A percentile compares a stretch with the other conserved stretches of the same genome.
Conservation (phyloP, 2,329 filamentous ascomycete genomes). For the Aphanocladium album region DNA sequence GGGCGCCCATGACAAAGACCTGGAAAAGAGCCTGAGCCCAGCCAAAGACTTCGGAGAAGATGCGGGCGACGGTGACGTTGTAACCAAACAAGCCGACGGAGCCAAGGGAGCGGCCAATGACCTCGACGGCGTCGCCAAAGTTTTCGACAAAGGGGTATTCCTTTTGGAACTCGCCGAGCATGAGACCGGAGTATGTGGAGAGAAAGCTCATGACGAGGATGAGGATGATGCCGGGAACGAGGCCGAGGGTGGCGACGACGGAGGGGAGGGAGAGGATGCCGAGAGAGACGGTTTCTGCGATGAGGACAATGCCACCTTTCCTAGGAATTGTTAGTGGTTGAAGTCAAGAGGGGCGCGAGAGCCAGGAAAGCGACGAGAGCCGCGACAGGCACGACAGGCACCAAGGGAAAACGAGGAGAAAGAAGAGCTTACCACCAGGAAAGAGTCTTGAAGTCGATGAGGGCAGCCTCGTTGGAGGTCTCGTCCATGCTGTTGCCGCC, state of each 20-base stretch:
- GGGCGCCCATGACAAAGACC: conserved; percentile 64
- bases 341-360: background rate
- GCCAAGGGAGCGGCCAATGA: conserved; percentile 42
- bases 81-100: conserved; percentile 47
- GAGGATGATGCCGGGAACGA: conserved; percentile 67
- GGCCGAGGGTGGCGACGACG: conserved; percentile 65
- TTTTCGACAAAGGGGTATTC: conserved; percentile 63
- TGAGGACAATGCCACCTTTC: conserved; percentile 40
- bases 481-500: conserved; percentile 3
- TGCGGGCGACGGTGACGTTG: conserved; percentile 41
- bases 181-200: conserved; percentile 57
- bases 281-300: conserved; percentile 42
- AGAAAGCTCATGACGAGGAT: conserved; percentile 62
- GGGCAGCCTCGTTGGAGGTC: conserved; percentile 4
- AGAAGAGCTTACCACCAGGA: conserved; percentile 31
- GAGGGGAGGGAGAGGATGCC: conserved; percentile 67
- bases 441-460: conserved; percentile 33
- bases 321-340: conserved; percentile 18
- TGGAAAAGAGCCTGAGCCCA: conserved; percentile 56
- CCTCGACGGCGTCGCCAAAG: conserved; percentile 60
- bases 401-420: background rate
- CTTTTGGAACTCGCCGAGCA: conserved; percentile 63
- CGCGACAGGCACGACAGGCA: background rate
- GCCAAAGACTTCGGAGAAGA: conserved; percentile 57
- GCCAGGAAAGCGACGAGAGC: fast-evolving